Base-by-base conservation (phyloP, 169 alveolate species). In the Besnoitia besnoiti region DNA sequence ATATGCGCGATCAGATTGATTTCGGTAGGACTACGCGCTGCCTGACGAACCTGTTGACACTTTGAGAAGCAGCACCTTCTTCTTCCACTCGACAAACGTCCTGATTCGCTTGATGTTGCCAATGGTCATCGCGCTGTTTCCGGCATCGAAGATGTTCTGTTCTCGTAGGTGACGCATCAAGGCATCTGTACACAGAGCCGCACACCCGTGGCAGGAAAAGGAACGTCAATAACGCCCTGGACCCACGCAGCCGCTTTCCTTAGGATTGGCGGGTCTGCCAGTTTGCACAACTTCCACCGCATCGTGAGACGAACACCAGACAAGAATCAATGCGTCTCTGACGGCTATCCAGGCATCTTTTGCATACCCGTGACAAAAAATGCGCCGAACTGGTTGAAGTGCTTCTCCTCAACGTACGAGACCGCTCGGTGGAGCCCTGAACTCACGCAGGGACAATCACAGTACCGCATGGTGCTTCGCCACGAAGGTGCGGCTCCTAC, bases 1-100 rank as follows among this genome's bases (percentile, higher is more conserved):
- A n/a, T n/a, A n/a, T n/a, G n/a, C n/a, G n/a, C n/a, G n/a, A n/a
- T n/a, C n/a, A n/a, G n/a, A n/a, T n/a, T n/a, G n/a, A n/a, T n/a
- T n/a, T n/a, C n/a, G n/a, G n/a, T n/a, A n/a, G n/a, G n/a, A n/a
- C n/a, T n/a, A n/a, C n/a, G n/a, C n/a, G n/a, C n/a, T n/a, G n/a
- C n/a, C n/a, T n/a, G n/a, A n/a, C n/a, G n/a, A n/a, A 77, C 87
- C 87, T 77, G 50, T 77, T 7, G 87, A 77, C 30, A 77, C 50
- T 35, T 77, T 77, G 62, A 77, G 87, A 8, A 77, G 40, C 7
- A 77, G 87, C 14, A 77, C 59, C 35, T 77, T 39, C 50, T 35
- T 33, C 35, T 44, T 77, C 87, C 87, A 77, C 59, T 77, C 87
- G 61, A 59, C 50, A 39, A 77, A 77, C 5, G 87, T 42, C 59